Base-by-base conservation (phyloP, 345 rosid genomes). In the Citrus hindsii region DNA sequence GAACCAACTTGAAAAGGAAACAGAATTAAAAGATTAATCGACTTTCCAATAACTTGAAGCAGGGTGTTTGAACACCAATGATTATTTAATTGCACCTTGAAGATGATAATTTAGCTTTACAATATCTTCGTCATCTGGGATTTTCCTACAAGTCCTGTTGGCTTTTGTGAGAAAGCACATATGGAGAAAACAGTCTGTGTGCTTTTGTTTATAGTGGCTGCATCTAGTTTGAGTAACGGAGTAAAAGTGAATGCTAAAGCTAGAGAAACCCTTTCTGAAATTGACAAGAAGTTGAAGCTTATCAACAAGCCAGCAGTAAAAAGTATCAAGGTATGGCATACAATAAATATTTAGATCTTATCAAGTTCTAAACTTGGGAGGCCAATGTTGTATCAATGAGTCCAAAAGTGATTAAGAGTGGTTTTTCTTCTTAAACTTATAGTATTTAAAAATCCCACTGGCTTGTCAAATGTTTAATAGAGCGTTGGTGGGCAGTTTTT, bases 301-400 rank as follows among this genome's bases (percentile, higher is more conserved):
- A 84, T 90, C 32, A 86, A 87, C 55, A 90, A 90, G 69, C 88
- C 90, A 68, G 86, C 90, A 1, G 69, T 81, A 28, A 87, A 88
- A 73, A 83, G 83, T 19, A 71, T 88, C 55, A 63, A 76, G 82
- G 91, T 86, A 56, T 13, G 33, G 12, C 21, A 55, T 21, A 59
- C 18, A 2, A 35, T n/a, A 21, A 71, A 16, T 48, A 14, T 4
- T 32, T 7, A 32, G 62, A 4, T 40, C 61, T 38, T 37, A 67
- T n/a, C 5, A 38, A 37, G 19, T 38, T 38, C 48, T 4, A 37
- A 40, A 38, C 71, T 38, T 66, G 46, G 70, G 3, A 21, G 7
- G 25, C 70, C 37, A 66, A 66, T 7, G 2, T 25, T 9, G 64
- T 1, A 24, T 60, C 14, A 8, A n/a, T 4, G 5, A 10, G 13